Conservation (phyloP, 2,329 filamentous ascomycete genomes). For the Emmonsiellopsis sp. region DNA sequence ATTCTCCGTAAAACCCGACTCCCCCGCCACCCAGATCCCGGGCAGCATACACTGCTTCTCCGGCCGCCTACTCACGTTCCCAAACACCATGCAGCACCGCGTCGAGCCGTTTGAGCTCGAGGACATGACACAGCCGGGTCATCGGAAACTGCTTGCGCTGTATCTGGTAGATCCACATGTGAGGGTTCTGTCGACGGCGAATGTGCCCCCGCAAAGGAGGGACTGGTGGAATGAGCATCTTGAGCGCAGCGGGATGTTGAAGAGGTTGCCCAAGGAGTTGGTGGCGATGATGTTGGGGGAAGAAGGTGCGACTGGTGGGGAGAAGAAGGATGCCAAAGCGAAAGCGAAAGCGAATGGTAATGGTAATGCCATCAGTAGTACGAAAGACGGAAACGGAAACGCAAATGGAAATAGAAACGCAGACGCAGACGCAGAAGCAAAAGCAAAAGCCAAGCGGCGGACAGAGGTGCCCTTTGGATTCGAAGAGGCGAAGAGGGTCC, state of each 20-base stretch:
- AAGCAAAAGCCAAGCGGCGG: too few species aligned
- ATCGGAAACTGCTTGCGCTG: constrained; percentile 4
- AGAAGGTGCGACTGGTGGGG: background rate
- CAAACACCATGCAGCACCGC: constrained; percentile 4
- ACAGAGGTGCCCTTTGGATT: background rate
- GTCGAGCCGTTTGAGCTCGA: constrained; percentile 5
- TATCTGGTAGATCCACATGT: constrained; percentile 6
- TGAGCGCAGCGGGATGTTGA: background rate
- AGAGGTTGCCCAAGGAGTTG: constrained; percentile 3
- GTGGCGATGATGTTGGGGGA: background rate
- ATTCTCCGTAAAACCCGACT: background rate
- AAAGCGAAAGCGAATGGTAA: too few species aligned
- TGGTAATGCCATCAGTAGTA: too few species aligned
- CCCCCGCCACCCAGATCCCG: background rate
- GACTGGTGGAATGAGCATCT: constrained; percentile 5
- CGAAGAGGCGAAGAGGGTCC: constrained; percentile 1
- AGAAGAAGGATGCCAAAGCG: too few species aligned
- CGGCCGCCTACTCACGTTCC: constrained; percentile 6
- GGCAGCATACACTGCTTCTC: constrained; percentile 1
- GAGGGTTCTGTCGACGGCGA: constrained; percentile 2
- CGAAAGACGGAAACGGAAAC: too few species aligned
- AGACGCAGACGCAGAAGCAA: background rate
- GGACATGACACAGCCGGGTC: background rate
- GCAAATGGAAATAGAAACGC: background rate
- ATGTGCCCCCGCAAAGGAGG: constrained; percentile 5